Base-by-base conservation (phyloP, 2,329 filamentous ascomycete species). In the Colletotrichum sp. region DNA sequence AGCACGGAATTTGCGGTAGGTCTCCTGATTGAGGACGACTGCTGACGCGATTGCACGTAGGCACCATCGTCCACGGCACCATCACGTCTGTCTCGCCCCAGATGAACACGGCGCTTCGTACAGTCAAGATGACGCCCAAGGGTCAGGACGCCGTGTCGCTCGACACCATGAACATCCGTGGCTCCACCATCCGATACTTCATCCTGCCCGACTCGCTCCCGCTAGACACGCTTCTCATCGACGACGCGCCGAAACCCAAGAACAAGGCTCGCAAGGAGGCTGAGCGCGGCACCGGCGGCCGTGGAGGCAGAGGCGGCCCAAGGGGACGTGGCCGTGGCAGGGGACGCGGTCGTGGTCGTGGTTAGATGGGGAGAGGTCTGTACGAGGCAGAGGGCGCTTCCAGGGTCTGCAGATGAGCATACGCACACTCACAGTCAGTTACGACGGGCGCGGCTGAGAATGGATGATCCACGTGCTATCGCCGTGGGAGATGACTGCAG, bases 261-360 rank as follows among this genome's bases (percentile, higher is more conserved):
- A 99, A 99, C 89, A 99, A 99, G 93, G 96, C 97, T 30, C 92
- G 96, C 84, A 99, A 99, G 90, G 97, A 99, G 88, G 90, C 90
- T 36, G 91, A 92, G 75, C 88, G 93, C 64, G 90, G 91, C 59
- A 90, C 89, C 60, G 86, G 90, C 24, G 85, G 89, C 21, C 86
- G 90, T 21, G 85, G 89, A 24, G 84, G 90, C 34, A 88, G 90
- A 36, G 84, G 90, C 66, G 88, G 90, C 16, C 71, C 71, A n/a
- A 84, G 90, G 63, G 89, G 91, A 28, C 86, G 92, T 70, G 91
- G 91, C 21, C 86, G 90, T 52, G 87, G 89, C 49, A 82, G 88
- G 59, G 87, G 88, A 21, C 84, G 87, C 60, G 85, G 86, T 34
- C 84, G 86, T 24, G 86, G 86, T 10, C 83, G 86, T 71, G 84